Conservation (phyloP, 495 filamentous ascomycete species). For the Tuber aestivum region DNA sequence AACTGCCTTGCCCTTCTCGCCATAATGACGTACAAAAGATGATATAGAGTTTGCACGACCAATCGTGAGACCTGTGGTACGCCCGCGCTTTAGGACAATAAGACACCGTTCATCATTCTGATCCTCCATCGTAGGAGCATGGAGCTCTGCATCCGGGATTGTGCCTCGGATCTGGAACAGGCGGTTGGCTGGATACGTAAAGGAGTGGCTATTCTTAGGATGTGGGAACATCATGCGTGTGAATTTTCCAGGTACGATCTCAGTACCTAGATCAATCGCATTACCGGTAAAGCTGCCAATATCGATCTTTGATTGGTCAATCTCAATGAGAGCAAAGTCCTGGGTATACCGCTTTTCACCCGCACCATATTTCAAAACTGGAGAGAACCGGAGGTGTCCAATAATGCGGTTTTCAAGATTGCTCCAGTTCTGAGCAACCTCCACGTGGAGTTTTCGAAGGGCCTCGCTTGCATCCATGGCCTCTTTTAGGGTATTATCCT, state of each 20-base stretch:
- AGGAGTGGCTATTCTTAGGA: not conserved
- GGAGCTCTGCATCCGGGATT: not conserved
- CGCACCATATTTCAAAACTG: not conserved
- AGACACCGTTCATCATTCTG: not conserved
- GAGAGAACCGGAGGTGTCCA: not conserved
- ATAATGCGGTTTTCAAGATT: not conserved
- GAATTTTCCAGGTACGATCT: not conserved
- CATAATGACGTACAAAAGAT: not conserved
- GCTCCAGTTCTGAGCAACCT: not conserved
- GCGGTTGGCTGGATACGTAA: not conserved
- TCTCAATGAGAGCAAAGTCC: not conserved
- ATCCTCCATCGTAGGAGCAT: not conserved
- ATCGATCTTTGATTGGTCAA: not conserved
- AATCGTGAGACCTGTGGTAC: not conserved
- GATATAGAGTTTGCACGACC: not conserved
- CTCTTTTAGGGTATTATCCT: too few species aligned
- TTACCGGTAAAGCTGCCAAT: not conserved
- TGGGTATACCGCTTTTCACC: not conserved
- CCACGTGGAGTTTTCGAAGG: not conserved
- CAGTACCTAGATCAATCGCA: not conserved
- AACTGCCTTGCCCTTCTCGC: too few species aligned
- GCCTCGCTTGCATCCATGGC: not conserved
- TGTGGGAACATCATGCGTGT: not conserved
- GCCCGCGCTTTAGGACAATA: not conserved
- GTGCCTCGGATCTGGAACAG: not conserved